Evolutionary conservation across 495 filamentous ascomycete genomes (phyloP).

Genomic region (Lasiosphaeria miniovina): DNA sequence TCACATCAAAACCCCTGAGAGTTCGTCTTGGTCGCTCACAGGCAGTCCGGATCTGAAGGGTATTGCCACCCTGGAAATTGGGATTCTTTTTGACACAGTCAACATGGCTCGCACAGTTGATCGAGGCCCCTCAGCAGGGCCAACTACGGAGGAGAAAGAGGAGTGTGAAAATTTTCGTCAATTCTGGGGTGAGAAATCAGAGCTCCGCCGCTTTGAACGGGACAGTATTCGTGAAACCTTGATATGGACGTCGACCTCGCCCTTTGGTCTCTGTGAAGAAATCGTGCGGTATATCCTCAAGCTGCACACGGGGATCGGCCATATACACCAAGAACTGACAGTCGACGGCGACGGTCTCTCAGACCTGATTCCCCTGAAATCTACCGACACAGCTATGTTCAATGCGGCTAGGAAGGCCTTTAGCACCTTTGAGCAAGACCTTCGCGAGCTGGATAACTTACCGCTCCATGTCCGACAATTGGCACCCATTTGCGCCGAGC

Average conservation of each 20-base stretch:
- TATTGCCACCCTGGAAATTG: slow-evolving; percentile 50
- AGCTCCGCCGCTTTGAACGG: slow-evolving; percentile 71
- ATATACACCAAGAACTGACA: slow-evolving; percentile 42
- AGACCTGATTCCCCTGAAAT: slow-evolving; percentile 49
- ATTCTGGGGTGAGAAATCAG: slow-evolving; percentile 75
- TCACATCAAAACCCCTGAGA: slow-evolving; percentile 46
- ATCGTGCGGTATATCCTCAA: slow-evolving; percentile 72
- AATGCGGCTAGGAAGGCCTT: slow-evolving; percentile 56
- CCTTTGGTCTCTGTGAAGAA: slow-evolving; percentile 66
- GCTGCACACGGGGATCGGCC: slow-evolving; percentile 54
- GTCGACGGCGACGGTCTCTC: slow-evolving; percentile 64
- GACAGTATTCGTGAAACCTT: slow-evolving; percentile 74
- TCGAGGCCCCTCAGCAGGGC: slow-evolving; percentile 66
- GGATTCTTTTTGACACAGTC: slow-evolving; percentile 66
- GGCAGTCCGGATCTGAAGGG: slow-evolving; percentile 21
- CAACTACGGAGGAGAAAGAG: slow-evolving; percentile 64
- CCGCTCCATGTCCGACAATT: slow-evolving; percentile 79
- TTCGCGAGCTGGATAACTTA: slow-evolving; percentile 71
- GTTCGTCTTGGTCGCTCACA: slow-evolving; percentile 40
- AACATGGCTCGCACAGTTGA: slow-evolving; percentile 74
- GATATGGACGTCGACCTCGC: slow-evolving; percentile 68
- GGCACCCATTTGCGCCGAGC: slow-evolving; percentile 62
- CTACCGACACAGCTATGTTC: slow-evolving; percentile 50
- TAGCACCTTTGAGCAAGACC: slow-evolving; percentile 64
- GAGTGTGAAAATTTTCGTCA: slow-evolving; percentile 64